These are phyloP conservation scores for Hemisphaericaspora subhashii DNA, from an alignment of 1,139 yeast genomes.

Conservation along the genomic window DNA sequence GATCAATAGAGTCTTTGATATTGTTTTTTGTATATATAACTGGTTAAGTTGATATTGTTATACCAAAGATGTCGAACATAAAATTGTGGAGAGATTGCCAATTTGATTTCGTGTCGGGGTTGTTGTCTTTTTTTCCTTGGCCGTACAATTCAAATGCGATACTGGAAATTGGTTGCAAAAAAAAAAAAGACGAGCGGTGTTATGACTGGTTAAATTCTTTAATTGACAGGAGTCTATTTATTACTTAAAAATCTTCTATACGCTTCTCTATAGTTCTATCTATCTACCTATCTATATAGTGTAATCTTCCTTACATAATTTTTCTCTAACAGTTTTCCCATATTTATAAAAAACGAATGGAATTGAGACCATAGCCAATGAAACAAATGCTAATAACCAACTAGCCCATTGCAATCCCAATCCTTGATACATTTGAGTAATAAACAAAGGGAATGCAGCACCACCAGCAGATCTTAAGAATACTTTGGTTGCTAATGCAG, in stretches of 20 bases:
- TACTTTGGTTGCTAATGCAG: conserved; percentile 87
- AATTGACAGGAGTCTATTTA: too few relatives aligned
- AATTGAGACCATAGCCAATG: conserved; percentile 78
- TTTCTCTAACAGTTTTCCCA: conserved; percentile 66
- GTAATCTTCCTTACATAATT: conserved; percentile 67
- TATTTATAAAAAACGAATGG: conserved; percentile 76
- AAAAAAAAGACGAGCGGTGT: too few relatives aligned
- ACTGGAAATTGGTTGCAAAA: too few relatives aligned
- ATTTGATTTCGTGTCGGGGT: too few relatives aligned
- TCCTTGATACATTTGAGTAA: conserved; percentile 75
- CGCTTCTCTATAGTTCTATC: too few relatives aligned
- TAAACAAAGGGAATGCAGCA: conserved; percentile 87
- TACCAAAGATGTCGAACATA: too few relatives aligned
- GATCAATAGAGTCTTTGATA: not conserved
- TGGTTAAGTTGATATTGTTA: too few relatives aligned
- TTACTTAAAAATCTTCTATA: too few relatives aligned
- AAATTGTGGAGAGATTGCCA: too few relatives aligned
- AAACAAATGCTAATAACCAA: conserved; percentile 78
- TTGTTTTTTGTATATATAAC: not conserved
- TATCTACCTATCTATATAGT: conserved; percentile 26
- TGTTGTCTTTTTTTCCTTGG: too few relatives aligned
- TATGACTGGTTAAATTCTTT: too few relatives aligned
- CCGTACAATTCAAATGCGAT: too few relatives aligned
- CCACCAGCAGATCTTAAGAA: conserved; percentile 86
- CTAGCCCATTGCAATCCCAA: conserved; percentile 83